Evolutionary conservation across 208 protist genomes (phyloP).

Genomic region (Entamoeba moshkovskii): DNA sequence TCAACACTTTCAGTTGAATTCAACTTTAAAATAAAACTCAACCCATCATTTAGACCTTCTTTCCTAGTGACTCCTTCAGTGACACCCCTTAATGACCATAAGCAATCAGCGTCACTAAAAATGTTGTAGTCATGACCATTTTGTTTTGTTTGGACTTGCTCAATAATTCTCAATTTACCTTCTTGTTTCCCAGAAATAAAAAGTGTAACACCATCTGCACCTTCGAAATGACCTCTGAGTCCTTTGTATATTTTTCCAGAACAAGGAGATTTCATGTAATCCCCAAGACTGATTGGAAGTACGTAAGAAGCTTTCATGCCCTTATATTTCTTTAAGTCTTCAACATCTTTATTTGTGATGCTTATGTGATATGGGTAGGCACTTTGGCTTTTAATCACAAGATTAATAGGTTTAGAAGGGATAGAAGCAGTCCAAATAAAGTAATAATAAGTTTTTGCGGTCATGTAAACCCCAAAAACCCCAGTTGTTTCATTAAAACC

Average conservation of each 20-base stretch:
- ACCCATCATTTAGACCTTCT: background rate
- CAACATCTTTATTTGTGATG: background rate
- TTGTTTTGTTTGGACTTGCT: background rate
- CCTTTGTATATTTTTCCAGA: background rate
- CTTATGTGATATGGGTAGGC: background rate
- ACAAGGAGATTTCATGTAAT: background rate
- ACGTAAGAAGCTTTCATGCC: background rate
- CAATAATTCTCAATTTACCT: background rate
- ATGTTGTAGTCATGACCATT: background rate
- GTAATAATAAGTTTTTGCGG: background rate
- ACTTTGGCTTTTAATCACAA: background rate
- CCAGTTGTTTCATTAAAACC: background rate
- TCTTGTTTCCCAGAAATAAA: background rate
- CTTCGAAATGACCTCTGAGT: background rate
- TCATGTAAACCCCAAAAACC: background rate
- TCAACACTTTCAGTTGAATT: background rate
- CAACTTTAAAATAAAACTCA: background rate
- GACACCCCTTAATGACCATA: background rate
- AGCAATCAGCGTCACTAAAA: too few relatives aligned
- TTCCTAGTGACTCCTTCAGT: background rate
- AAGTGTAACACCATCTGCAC: background rate
- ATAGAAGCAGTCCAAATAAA: background rate
- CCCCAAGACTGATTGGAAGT: background rate
- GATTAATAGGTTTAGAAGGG: background rate
- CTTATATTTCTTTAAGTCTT: background rate